Conservation (phyloP, 2,329 filamentous ascomycete genomes). For the Trichoderma sp. region DNA sequence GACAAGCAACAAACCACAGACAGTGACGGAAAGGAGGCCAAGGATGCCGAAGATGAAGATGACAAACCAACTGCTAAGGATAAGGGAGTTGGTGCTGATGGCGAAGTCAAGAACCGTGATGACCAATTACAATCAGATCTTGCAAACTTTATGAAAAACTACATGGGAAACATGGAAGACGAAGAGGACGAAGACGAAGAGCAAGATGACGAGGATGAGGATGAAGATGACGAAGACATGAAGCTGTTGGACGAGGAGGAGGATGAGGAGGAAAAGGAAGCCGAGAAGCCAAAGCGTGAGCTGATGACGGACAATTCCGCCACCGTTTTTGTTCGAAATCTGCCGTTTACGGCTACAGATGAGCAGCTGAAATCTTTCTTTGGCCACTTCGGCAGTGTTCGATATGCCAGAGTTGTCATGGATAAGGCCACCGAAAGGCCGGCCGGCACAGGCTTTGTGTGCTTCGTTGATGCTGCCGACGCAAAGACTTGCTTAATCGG, state of each 20-base stretch:
- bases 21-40: conserved; percentile 35
- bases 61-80: conserved; percentile 31
- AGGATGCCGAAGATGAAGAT: conserved; percentile 31
- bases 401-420: conserved; percentile 89
- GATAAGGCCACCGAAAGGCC: conserved; percentile 82
- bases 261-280: conserved; percentile 28
- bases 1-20: conserved; percentile 56
- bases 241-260: conserved; percentile 36
- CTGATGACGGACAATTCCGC: conserved; percentile 61
- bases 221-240: conserved; percentile 39
- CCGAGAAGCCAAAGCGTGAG: conserved; percentile 38
- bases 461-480: conserved; percentile 77
- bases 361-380: conserved; percentile 83
- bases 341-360: conserved; percentile 86
- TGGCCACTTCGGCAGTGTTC: conserved; percentile 77
- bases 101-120: conserved; percentile 39
- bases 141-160: conserved; percentile 58
- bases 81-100: conserved; percentile 29
- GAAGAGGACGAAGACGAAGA: conserved; percentile 51
- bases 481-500: conserved; percentile 72
- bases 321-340: conserved; percentile 89
- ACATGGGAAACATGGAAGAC: conserved; percentile 56
- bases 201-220: conserved; percentile 43
- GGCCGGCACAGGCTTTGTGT: conserved; percentile 91
- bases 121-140: conserved; percentile 46